Conservation (phyloP, 495 filamentous ascomycete genomes). For the Podospora anserina region DNA sequence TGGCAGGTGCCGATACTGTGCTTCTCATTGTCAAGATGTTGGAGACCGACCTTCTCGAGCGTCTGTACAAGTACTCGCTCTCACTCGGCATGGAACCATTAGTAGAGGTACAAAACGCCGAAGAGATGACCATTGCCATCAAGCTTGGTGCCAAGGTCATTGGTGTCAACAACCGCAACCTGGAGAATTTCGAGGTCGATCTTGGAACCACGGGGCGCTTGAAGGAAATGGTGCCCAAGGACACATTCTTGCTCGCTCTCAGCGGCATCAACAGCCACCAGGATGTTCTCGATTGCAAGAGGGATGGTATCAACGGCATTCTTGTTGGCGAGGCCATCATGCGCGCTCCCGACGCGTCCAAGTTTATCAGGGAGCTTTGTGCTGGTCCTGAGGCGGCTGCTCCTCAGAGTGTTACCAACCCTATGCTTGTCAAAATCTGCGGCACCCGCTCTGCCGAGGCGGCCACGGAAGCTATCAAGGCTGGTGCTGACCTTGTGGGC, state of each 20-base stretch:
- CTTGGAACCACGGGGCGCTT: conserved; percentile 89
- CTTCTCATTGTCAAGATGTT: conserved; percentile 99
- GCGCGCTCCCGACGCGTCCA: conserved; percentile 73
- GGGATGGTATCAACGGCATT: conserved; percentile 86
- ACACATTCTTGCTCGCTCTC: conserved; percentile 88
- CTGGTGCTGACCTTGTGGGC: conserved; percentile 87
- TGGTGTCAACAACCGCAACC: conserved; percentile 95
- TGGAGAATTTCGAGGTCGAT: conserved; percentile 95
- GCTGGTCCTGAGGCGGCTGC: conserved; percentile 47
- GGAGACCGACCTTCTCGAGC: conserved; percentile 64
- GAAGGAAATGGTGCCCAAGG: conserved; percentile 76
- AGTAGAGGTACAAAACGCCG: conserved; percentile 91
- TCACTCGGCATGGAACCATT: conserved; percentile 96
- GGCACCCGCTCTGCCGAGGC: conserved; percentile 85
- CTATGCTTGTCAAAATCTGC: conserved; percentile 85
- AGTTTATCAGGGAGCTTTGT: conserved; percentile 79
- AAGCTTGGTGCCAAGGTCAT: conserved; percentile 89
- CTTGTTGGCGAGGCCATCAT: conserved; percentile 95
- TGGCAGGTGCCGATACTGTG: conserved; percentile 93
- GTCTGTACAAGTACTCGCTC: conserved; percentile 81
- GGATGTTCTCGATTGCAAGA: conserved; percentile 83
- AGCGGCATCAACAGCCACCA: conserved; percentile 91
- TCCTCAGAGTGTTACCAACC: conserved; percentile 27
- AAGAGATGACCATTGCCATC: conserved; percentile 87
- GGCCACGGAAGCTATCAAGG: conserved; percentile 74